Evolutionary conservation across 495 filamentous ascomycete species (phyloP), one percentile per base, ranked within the genome.

Genomic region (Astrothelium subdiscretum): DNA sequence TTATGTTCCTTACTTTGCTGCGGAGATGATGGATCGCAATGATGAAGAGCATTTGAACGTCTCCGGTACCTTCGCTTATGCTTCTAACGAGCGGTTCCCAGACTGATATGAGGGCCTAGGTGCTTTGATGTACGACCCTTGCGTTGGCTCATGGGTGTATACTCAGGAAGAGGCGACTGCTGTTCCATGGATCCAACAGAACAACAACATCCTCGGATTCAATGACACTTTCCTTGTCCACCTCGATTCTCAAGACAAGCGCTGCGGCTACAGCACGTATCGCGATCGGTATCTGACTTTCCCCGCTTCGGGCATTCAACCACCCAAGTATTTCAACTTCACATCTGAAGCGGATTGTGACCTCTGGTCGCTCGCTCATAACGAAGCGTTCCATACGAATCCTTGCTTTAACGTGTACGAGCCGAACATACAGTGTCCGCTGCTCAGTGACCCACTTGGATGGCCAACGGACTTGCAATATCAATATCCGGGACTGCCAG

Each of bases 1-100:
- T 35, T 69, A 71, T 52, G 67, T 69, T 10, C 69, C 69, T 0
- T 69, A 69, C 51, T 64, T 71, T 18, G 57, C 67, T 12, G 65
- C 31, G 11, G 65, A 59, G 3, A 69, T 71, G 62, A 59, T 71
- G 31, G 65, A 69, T 31, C 43, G 51, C 4, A 68, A 65, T 18
- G 67, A 71, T 52, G 40, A 48, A 27, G 59, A 63, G 31, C 58
- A 67, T 31, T 66, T 60, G 32, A 60, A 67, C 44, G 31, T 69
- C 13, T 26, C 52, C 2, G 59, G 67, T 5, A 63, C 64, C 24
- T 52, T 59, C 22, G n/a, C n/a, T 61, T 66, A 58, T 63, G 35
- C 35, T 6, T 40, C 35, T 40, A 40, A 15, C 35, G 15, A 40
- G 15, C 15, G 6, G 6, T 40, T 15, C 5, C 35, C 6, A 15